Percentiles rank a stretch among this genome's conserved stretches.
Conservation (phyloP, 192 early-diverging fungal species). For the Lobosporangium transversale region DNA sequence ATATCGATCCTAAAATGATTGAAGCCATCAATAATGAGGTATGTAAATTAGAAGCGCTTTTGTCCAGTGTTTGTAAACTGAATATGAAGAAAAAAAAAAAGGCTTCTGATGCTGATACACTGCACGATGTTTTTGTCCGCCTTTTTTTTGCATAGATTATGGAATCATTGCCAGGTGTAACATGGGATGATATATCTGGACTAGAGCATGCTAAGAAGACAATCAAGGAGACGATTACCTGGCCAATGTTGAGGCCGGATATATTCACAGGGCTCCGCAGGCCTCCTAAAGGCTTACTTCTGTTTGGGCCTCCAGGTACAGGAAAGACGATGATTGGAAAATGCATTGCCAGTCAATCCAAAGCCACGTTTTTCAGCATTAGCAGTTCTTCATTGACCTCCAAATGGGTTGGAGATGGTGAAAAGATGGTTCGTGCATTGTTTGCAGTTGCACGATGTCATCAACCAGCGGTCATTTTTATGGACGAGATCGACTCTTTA, state of each 20-base stretch:
- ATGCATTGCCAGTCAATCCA: conserved; percentile 86
- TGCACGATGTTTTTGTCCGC: background rate
- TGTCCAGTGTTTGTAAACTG: background rate
- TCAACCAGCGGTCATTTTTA: conserved; percentile 91
- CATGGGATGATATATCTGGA: conserved; percentile 90
- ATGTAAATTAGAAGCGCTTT: background rate
- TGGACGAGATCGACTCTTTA: conserved; percentile 96
- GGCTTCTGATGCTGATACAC: background rate
- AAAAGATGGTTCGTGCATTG: conserved; percentile 92
- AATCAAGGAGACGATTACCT: conserved; percentile 83
- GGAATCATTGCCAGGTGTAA: conserved; percentile 62
- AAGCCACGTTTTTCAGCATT: conserved; percentile 93
- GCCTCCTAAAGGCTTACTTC: conserved; percentile 84
- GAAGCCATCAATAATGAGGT: conserved; percentile 91
- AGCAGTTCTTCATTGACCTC: conserved; percentile 90
- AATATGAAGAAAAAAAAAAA: background rate
- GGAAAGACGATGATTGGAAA: conserved; percentile 92
- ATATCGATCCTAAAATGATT: conserved; percentile 89
- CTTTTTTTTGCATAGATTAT: conserved; percentile 62
- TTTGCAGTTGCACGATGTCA: conserved; percentile 90
- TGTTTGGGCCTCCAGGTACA: conserved; percentile 92
- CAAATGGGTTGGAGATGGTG: conserved; percentile 95
- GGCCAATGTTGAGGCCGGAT: conserved; percentile 79
- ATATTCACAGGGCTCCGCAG: conserved; percentile 86
- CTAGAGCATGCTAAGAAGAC: conserved; percentile 84